Conservation (phyloP, 306 rosid genomes). For the Psophocarpus tetragonolobus region DNA sequence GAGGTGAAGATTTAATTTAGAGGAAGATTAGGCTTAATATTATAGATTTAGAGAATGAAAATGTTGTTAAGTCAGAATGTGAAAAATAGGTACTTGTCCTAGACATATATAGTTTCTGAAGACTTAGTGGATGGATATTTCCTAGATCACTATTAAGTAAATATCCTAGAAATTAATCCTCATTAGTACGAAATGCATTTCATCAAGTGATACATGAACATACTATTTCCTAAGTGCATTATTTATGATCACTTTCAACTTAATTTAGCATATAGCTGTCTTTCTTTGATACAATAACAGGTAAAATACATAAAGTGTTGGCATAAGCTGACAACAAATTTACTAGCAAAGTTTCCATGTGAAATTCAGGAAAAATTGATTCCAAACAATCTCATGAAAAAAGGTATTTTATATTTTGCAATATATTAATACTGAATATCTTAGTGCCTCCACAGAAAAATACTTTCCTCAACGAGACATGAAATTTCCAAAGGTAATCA, state of each 20-base stretch:
- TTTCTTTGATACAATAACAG: not conserved
- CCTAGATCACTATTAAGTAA: not conserved
- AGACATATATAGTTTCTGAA: not conserved
- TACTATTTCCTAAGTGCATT: not conserved
- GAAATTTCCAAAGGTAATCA: conserved; percentile 24
- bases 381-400: not conserved
- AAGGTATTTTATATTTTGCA: not conserved
- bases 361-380: not conserved
- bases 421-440: conserved; percentile 21
- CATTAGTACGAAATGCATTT: not conserved
- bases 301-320: not conserved
- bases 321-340: not conserved
- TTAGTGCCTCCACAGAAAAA: not conserved
- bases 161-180: not conserved
- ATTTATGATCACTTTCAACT: not conserved
- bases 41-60: not conserved
- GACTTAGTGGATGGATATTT: not conserved
- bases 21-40: not conserved
- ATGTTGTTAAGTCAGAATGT: not conserved
- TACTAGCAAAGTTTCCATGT: conserved; percentile 8
- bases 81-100: not conserved
- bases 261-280: not conserved
- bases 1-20: not conserved
- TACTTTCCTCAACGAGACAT: not conserved
- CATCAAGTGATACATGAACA: not conserved